phyloP scores from a whole-genome alignment of 495 filamentous ascomycete species.

The Immersiella caudata region DNA sequence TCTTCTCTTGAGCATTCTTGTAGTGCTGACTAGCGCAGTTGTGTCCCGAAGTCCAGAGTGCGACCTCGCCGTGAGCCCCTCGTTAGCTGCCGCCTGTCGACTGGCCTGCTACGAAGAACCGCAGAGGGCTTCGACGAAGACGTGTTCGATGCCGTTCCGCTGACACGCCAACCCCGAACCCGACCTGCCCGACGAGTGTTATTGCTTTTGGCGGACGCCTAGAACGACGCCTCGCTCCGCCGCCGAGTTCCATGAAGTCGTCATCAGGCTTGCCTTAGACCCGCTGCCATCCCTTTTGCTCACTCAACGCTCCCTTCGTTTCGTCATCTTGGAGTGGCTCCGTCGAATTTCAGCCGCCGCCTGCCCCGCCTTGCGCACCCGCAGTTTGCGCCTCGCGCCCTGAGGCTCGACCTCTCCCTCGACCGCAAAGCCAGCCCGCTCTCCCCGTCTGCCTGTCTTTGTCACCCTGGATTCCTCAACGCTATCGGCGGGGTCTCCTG shows the following conservation, averaged over 20 bases:
- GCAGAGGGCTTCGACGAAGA: background rate
- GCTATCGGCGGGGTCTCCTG: slow-evolving; percentile 49
- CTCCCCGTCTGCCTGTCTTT: slow-evolving; percentile 1
- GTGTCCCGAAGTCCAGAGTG: background rate
- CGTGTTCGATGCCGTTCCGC: background rate
- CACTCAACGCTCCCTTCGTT: slow-evolving; percentile 1
- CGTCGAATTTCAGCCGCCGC: slow-evolving; percentile 10
- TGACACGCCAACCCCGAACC: slow-evolving; percentile 3
- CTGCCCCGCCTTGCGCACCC: slow-evolving; percentile 19
- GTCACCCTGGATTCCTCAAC: slow-evolving; percentile 55
- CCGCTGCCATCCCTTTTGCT: slow-evolving; percentile 20
- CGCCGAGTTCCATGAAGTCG: slow-evolving; percentile 36
- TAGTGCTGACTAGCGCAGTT: slow-evolving; percentile 6
- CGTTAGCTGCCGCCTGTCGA: slow-evolving; percentile 4
- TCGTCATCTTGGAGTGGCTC: background rate
- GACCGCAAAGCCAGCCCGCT: slow-evolving; percentile 6
- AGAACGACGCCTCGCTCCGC: slow-evolving; percentile 5
- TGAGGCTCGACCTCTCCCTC: slow-evolving; percentile 1
- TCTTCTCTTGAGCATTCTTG: slow-evolving; percentile 8
- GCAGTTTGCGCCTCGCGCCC: slow-evolving; percentile 12
- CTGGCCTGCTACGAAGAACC: background rate
- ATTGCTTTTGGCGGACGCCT: background rate
- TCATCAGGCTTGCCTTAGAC: slow-evolving; percentile 33
- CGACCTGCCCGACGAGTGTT: slow-evolving; percentile 5
- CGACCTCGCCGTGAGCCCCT: background rate